These are phyloP conservation scores for Salix suchowensis DNA, from an alignment of 345 rosid genomes.

Conservation along the genomic window DNA sequence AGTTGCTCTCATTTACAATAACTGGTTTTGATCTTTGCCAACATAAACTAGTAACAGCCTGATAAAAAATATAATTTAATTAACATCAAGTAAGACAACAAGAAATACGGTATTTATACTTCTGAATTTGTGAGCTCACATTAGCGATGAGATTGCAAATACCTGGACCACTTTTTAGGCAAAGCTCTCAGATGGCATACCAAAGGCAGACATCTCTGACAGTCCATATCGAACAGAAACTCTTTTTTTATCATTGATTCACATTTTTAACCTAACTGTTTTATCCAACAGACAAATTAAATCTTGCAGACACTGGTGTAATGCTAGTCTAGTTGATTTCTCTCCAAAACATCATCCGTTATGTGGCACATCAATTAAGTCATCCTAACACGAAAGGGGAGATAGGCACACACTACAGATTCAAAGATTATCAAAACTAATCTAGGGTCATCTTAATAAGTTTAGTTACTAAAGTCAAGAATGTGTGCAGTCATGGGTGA, in stretches of 20 bases:
- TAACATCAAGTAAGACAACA: conserved; percentile 15
- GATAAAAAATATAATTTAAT: conserved; percentile 23
- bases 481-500: background rate
- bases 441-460: background rate
- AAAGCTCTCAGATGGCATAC: background rate
- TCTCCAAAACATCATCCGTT: background rate
- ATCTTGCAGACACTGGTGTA: background rate
- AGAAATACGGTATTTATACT: background rate
- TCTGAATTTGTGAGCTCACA: conserved; percentile 2
- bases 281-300: background rate
- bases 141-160: background rate
- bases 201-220: background rate
- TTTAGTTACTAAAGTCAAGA: background rate
- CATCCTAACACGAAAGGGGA: background rate
- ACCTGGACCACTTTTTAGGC: background rate
- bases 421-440: background rate
- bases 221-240: background rate
- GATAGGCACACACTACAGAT: background rate
- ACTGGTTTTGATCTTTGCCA: conserved; percentile 98
- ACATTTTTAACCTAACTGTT: background rate
- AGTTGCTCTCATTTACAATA: conserved; percentile 67
- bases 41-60: conserved; percentile 94
- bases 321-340: background rate
- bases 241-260: background rate
- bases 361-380: background rate